phyloP scores from a whole-genome alignment of 768 basidiomycete genomes.

The Lentinula sp. region DNA sequence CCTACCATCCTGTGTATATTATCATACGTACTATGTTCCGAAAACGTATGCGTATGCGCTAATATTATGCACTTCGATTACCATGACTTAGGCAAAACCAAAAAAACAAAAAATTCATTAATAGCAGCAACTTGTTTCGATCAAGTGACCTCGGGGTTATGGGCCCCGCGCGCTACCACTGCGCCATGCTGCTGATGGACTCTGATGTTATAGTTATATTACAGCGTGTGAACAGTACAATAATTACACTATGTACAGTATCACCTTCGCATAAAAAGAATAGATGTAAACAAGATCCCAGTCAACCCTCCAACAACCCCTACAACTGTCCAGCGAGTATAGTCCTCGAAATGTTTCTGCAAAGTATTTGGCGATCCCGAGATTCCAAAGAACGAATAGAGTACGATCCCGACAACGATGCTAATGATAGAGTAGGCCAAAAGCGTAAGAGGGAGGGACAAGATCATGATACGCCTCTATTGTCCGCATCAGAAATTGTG shows the following conservation, averaged over 20 bases:
- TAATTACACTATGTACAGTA: too few species aligned
- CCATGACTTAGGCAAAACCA: background rate
- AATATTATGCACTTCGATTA: background rate
- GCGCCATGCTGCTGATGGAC: constrained; percentile 44
- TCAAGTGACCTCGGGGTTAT: constrained; percentile 63
- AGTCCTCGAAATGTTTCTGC: constrained; percentile 46
- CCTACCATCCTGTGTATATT: background rate
- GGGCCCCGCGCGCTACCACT: constrained; percentile 55
- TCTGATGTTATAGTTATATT: too few species aligned
- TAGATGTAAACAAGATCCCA: constrained; percentile 52
- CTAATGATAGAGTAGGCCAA: constrained; percentile 65
- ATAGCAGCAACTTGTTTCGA: constrained; percentile 61
- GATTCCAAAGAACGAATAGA: constrained; percentile 59
- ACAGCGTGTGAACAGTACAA: too few species aligned
- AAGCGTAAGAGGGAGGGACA: constrained; percentile 71
- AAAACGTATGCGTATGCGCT: background rate
- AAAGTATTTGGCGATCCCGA: constrained; percentile 28
- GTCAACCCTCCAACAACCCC: constrained; percentile 59
- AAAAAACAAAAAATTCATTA: too few species aligned
- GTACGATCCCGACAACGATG: constrained; percentile 56
- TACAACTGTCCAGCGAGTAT: constrained; percentile 57
- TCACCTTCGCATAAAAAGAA: constrained; percentile 22
- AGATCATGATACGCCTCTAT: constrained; percentile 54
- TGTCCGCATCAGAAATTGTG: background rate
- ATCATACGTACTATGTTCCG: background rate